Evolutionary conservation across 2,329 filamentous ascomycete species (phyloP).

Genomic region (Alternaria burnsii): DNA sequence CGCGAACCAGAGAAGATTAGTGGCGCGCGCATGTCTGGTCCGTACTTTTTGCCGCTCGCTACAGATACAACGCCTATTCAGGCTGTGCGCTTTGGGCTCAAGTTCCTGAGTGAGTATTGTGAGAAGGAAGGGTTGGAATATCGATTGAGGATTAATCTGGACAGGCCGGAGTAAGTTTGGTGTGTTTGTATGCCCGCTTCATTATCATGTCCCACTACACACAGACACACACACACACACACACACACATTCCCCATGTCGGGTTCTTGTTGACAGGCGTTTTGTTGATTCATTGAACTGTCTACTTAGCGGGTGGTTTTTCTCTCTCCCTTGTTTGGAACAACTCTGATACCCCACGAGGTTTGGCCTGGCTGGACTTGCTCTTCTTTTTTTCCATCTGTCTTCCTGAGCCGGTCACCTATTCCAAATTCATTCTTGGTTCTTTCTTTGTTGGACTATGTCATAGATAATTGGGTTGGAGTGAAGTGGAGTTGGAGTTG

Average conservation of each 20-base stretch:
- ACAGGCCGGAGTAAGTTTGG: constrained; percentile 25
- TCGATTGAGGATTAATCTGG: constrained; percentile 37
- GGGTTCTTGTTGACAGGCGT: background rate
- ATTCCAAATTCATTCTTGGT: too few relatives aligned
- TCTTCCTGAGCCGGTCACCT: background rate
- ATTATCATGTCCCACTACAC: too few relatives aligned
- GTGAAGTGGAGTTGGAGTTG: too few relatives aligned
- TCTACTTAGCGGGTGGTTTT: background rate
- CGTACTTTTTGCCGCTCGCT: constrained; percentile 53
- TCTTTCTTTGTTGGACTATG: too few relatives aligned
- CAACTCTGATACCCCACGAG: constrained; percentile 8
- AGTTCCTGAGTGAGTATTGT: constrained; percentile 56
- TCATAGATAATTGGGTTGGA: too few relatives aligned
- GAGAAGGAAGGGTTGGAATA: constrained; percentile 43
- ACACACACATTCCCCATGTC: too few relatives aligned
- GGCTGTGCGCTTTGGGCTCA: constrained; percentile 55
- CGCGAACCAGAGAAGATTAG: constrained; percentile 47
- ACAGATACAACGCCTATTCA: constrained; percentile 54
- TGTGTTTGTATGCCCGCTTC: too few relatives aligned
- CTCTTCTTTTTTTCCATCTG: background rate
- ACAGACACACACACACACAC: too few relatives aligned
- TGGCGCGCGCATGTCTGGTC: constrained; percentile 45
- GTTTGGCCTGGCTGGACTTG: background rate
- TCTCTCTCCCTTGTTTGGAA: background rate
- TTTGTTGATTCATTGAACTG: background rate